Base-by-base conservation (phyloP, 2,329 filamentous ascomycete species). In the Diaporthe ilicicola region DNA sequence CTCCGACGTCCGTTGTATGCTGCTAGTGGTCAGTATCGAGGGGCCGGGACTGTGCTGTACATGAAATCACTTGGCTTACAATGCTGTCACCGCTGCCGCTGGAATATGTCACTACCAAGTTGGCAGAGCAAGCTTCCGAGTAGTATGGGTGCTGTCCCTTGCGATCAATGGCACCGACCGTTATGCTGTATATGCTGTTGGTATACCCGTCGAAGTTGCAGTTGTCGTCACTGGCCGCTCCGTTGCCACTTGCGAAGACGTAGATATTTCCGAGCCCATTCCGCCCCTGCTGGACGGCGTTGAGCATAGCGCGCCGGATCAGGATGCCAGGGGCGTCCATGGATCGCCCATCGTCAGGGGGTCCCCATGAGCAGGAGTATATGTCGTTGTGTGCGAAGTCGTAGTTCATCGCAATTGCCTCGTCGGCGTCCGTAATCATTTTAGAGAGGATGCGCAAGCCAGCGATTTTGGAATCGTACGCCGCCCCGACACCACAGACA, bases 191-290 rank as follows among this genome's bases (percentile, higher is more conserved):
- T 76, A 99, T 99, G 79, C 95, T 98, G 85, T 99, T 99, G 72
- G 96, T 99, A 82, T 99, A 99, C 48, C 96, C 96, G 79, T 99
- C 96, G 80, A 99, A 99, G 81, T 99, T 99, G 87, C 96, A 99
- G 82, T 99, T 98, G 81, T 99, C 96, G 56, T 93, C 95, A 74
- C 86, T 90, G 4, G 87, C 85, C 12, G 95, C 97, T 70, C 96
- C 96, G 78, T 99, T 99, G 71, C 96, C 96, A 75, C 95, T 95
- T 53, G 96, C 96, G 81, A 99, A 99, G 68, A 99, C 96, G 78
- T 94, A 99, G 75, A 99, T 93, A 34, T 94, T 97, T 10, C 96
- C 96, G 67, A 91, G 90, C 3, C 94, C 94, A 62, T 84, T 87
- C 65, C 96, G 92, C 51, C 96, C 96, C 71, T 97, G 91, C 79